Evolutionary conservation across 495 filamentous ascomycete species (phyloP), one percentile per base, ranked within the genome.

Genomic region (Lophiotrema nucula): DNA sequence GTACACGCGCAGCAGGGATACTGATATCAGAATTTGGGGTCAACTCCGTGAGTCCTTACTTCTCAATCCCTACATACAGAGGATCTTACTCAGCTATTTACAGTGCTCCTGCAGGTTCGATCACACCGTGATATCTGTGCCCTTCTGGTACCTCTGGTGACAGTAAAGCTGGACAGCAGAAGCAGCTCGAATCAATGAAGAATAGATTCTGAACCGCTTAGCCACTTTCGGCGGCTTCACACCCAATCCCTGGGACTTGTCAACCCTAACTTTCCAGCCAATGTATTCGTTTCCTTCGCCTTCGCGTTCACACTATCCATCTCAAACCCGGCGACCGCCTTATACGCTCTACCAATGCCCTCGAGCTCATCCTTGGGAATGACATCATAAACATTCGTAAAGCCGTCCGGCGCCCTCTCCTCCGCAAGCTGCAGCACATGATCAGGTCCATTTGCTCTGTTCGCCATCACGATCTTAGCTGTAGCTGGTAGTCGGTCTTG

Each of bases 401-500:
- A 59, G 15, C 60, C 60, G 23, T 60, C 26, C 2, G 60, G 60
- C 8, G 60, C 60, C 22, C 60, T 8, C 24, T 63, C 55, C 24
- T 63, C 41, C 10, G 39, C 60, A 23, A 63, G 33, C 42, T 63
- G 55, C 46, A 63, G 28, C 19, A 63, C 60, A 47, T 63, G 56
- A 26, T 63, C 60, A 24, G 54, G 54, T 6, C 56, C 56, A 23
- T 45, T 53, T 3, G 31, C 56, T 4, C 56, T 18, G 15, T 52
- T 63, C 15, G 47, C 28, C 54, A 62, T 48, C 2, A 63, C 60
- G 18, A 63, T 63, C 13, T 46, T 44, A 2, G 60, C 47, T 1
- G 60, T 63, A 19, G 56, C 42, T 2, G 60, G 60, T 6, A 58
- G 37, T 39, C 60, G 21, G 22, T 63, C 55, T 15, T 61, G 16